Conservation (phyloP, 1,139 yeast genomes). For the Debaryomyces coudertii region DNA sequence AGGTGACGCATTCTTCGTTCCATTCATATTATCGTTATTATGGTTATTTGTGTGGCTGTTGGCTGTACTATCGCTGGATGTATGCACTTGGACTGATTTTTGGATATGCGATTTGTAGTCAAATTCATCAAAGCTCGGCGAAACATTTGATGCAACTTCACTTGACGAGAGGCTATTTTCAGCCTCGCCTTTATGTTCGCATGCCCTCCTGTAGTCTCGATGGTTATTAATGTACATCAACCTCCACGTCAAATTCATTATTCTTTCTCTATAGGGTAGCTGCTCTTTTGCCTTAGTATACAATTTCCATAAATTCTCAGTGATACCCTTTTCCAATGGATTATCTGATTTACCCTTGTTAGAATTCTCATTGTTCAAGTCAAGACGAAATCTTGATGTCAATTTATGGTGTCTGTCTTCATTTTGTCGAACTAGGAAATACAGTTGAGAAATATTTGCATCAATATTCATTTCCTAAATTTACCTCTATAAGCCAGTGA, state of each 20-base stretch:
- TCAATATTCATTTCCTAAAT: constrained; percentile 4
- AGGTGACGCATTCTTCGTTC: constrained; percentile 36
- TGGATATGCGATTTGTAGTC: constrained; percentile 71
- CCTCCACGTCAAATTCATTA: constrained; percentile 86
- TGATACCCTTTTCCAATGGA: constrained; percentile 17
- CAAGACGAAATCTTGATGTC: constrained; percentile 11
- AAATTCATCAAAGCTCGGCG: constrained; percentile 48
- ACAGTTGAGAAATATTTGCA: constrained; percentile 1
- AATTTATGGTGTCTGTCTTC: constrained; percentile 5
- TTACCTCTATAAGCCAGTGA: background rate
- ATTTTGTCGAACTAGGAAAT: background rate
- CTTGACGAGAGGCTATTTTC: background rate
- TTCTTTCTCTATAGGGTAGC: constrained; percentile 72
- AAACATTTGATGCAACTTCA: background rate
- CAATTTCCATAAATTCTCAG: constrained; percentile 79
- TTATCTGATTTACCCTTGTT: background rate
- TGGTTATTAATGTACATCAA: constrained; percentile 66
- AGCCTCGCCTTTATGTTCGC: background rate
- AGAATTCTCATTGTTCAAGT: constrained; percentile 1
- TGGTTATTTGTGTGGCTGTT: constrained; percentile 6
- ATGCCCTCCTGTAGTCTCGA: constrained; percentile 8
- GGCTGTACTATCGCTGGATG: constrained; percentile 5
- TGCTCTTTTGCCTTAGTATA: constrained; percentile 76
- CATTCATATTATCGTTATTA: constrained; percentile 13
- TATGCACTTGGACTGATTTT: constrained; percentile 51